phyloP scores from a whole-genome alignment of 495 filamentous ascomycete genomes.

The Parachaetomium inaequale region DNA sequence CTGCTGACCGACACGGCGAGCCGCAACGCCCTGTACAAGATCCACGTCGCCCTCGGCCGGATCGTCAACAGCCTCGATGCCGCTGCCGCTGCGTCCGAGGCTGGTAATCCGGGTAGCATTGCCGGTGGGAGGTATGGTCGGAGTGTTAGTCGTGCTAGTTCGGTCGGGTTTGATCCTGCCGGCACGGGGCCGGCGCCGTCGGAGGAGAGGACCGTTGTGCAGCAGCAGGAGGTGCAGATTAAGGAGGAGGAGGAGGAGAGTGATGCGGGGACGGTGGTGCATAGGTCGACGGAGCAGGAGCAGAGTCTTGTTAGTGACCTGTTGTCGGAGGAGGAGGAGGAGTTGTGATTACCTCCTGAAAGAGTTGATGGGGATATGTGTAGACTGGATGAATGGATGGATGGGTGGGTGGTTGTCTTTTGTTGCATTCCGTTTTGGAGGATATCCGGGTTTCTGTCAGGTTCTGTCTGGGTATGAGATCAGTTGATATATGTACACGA shows the following conservation, averaged over 20 bases:
- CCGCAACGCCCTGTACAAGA: slow-evolving; percentile 73
- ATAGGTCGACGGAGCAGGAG: slow-evolving; percentile 7
- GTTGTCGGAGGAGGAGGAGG: slow-evolving; percentile 44
- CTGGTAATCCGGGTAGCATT: too few species aligned
- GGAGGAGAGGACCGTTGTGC: slow-evolving; percentile 19
- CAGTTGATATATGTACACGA: background rate
- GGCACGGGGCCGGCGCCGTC: slow-evolving; percentile 18
- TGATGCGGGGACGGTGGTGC: slow-evolving; percentile 13
- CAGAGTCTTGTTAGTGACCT: slow-evolving; percentile 39
- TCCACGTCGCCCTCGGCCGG: slow-evolving; percentile 63
- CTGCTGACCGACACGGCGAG: slow-evolving; percentile 66
- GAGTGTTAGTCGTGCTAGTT: slow-evolving; percentile 38
- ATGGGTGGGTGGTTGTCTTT: background rate
- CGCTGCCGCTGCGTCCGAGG: slow-evolving; percentile 37
- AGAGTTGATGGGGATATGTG: background rate
- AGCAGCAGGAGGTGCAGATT: background rate
- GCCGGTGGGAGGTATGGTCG: slow-evolving; percentile 27
- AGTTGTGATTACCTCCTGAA: slow-evolving; percentile 1
- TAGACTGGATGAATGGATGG: background rate
- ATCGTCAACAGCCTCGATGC: slow-evolving; percentile 54
- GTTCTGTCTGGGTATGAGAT: background rate
- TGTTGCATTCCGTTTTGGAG: background rate
- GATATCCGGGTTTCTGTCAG: slow-evolving; percentile 6
- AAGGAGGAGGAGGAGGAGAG: slow-evolving; percentile 23
- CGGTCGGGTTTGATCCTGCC: slow-evolving; percentile 25